Conservation (phyloP, 2,329 filamentous ascomycete species). For the Cladophialophora carrionii region DNA sequence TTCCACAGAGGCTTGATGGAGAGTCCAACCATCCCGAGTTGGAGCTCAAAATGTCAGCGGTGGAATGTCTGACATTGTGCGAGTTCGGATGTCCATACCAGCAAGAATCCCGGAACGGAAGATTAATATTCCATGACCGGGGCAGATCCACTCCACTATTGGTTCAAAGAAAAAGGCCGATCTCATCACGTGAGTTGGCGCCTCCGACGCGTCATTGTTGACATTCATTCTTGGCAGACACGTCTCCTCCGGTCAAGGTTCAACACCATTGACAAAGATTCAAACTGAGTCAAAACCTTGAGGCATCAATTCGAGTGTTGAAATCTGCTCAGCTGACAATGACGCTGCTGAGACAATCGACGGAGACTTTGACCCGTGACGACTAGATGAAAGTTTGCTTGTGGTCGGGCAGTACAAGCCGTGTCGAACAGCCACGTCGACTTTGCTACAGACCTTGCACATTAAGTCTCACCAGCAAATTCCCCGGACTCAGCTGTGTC, state of each 20-base stretch:
- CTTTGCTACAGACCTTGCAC: not conserved
- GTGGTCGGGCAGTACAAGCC: not conserved
- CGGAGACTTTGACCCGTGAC: not conserved
- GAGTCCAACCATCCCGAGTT: not conserved
- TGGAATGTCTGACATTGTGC: not conserved
- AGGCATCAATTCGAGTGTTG: not conserved
- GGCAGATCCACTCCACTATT: not conserved
- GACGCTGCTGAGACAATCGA: too few relatives aligned
- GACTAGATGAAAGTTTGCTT: not conserved
- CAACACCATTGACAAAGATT: not conserved
- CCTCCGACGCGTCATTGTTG: constrained; percentile 21
- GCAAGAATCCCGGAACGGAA: not conserved
- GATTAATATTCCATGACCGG: not conserved
- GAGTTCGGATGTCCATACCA: not conserved
- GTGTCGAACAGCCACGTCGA: not conserved
- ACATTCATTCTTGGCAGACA: constrained; percentile 25
- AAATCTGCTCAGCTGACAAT: constrained; percentile 1
- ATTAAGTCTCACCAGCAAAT: constrained; percentile 23
- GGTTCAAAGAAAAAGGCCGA: not conserved
- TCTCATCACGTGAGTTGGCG: constrained; percentile 22
- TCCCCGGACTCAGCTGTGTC: constrained; percentile 19
- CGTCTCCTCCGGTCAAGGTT: constrained; percentile 13
- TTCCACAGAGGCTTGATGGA: not conserved
- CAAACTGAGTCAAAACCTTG: not conserved
- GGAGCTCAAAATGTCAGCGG: not conserved